These are phyloP conservation scores for Neckera pumila DNA, from an alignment of 225 moss, liverwort and hornwort genomes.

Conservation along the genomic window DNA sequence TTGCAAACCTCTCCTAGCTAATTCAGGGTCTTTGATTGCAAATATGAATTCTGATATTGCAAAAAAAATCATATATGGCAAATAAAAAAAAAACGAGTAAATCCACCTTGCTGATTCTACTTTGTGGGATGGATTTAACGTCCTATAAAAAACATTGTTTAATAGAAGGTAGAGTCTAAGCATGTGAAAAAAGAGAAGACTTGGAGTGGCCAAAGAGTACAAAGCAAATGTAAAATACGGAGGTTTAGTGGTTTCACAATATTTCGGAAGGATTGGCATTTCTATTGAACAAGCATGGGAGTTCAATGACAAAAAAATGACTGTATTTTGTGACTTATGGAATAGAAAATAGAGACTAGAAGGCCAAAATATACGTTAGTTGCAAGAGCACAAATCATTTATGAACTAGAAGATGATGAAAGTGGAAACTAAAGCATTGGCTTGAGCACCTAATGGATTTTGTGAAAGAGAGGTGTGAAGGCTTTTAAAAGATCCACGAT, in stretches of 20 bases:
- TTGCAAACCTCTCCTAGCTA: no score
- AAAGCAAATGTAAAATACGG: background rate
- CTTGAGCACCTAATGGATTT: no score
- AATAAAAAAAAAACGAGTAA: no score
- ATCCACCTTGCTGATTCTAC: no score
- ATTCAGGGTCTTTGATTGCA: no score
- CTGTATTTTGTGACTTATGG: fast-evolving
- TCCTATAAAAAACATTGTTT: background rate
- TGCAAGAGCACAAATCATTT: background rate
- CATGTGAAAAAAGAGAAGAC: background rate
- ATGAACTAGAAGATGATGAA: background rate
- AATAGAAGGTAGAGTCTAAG: background rate
- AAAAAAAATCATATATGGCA: no score
- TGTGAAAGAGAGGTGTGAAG: no score
- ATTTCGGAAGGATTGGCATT: background rate
- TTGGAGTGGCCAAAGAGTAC: fast-evolving
- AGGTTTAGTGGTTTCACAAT: background rate
- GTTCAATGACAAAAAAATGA: background rate
- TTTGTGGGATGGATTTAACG: no score
- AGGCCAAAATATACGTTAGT: background rate
- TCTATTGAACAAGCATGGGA: background rate
- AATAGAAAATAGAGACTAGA: background rate
- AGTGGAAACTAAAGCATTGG: no score
- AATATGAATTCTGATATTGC: no score
- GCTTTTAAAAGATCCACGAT: no score